Evolutionary conservation across 441 rosid genomes (phyloP), one percentile per base, ranked within the genome.

Genomic region (Mallotus japonicus): DNA sequence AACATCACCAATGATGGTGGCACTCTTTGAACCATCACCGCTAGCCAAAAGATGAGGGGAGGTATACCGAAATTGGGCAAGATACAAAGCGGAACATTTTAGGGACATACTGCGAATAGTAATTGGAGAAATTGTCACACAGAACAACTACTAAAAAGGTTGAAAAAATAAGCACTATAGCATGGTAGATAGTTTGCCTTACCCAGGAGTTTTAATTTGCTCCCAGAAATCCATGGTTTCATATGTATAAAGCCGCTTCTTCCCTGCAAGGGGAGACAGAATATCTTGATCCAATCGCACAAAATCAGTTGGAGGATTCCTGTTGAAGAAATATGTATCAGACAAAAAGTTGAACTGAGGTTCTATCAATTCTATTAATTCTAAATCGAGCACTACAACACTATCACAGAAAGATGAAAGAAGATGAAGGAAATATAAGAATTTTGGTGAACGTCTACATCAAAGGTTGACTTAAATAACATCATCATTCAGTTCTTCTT

Each of bases 161-260:
- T 16, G 67, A 28, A 53, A 17, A 3, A 70, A 44, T 34, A 20
- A 44, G 59, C 13, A 34, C 42, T 37, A 68, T 56, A 73, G 71
- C 12, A 74, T 8, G 8, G 49, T 64, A 40, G 51, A 72, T 42
- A 63, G 47, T 51, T 67, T 70, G 32, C 53, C 79, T 75, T 83
- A 94, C 97, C 99, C 94, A 5, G 99, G 97, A 78, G 97, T 87
- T 79, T 94, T 94, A 51, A 94, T 90, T 83, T 94, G 99, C 84
- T 94, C 99, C 97, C 97, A 94, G 81, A 90, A 92, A 75, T 90
- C 93, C 90, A 76, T 82, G 46, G 99, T 92, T 77, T 90, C 94
- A 28, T 92, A 91, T 53, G 92, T 87, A 75, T 89, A 94, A 4
- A 94, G 79, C 77, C 81, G 89, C 73, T 89, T 94, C 87, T 94